phyloP scores from a whole-genome alignment of 2,329 filamentous ascomycete genomes.

The Diaporthe aspalathi region DNA sequence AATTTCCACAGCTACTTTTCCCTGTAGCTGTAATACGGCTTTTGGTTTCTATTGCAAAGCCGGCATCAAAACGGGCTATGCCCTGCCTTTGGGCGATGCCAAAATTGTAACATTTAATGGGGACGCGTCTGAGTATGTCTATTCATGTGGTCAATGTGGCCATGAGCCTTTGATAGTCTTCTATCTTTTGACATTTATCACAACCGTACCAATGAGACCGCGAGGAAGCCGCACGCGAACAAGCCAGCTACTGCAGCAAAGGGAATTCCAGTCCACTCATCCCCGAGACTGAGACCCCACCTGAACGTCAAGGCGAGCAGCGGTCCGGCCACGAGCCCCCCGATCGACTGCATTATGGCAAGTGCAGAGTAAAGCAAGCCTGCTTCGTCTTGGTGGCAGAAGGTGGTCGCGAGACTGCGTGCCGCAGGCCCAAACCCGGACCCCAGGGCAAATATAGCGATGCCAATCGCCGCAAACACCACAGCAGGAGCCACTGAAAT shows the following conservation, averaged over 20 bases:
- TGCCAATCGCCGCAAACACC: background rate
- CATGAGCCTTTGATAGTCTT: background rate
- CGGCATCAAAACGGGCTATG: background rate
- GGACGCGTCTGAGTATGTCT: background rate
- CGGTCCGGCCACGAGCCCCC: constrained; percentile 19
- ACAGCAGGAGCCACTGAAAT: constrained; percentile 18
- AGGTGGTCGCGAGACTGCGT: constrained; percentile 28
- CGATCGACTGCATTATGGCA: constrained; percentile 14
- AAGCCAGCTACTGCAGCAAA: constrained; percentile 29
- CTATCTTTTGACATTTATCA: background rate
- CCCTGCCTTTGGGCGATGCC: background rate
- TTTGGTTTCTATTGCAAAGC: background rate
- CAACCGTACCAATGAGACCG: background rate
- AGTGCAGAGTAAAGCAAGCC: constrained; percentile 21
- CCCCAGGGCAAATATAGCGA: constrained; percentile 10
- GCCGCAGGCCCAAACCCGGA: constrained; percentile 22
- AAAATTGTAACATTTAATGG: background rate
- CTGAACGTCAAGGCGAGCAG: constrained; percentile 15
- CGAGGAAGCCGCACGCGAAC: constrained; percentile 10
- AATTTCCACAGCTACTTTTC: too few relatives aligned
- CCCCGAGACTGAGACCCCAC: constrained; percentile 25
- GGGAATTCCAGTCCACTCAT: constrained; percentile 10
- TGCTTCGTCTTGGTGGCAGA: constrained; percentile 25
- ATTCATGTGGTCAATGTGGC: background rate
- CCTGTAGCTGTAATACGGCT: too few relatives aligned